Conservation (phyloP, 352 stramenopile species). For the Elongisporangium senticosum region DNA sequence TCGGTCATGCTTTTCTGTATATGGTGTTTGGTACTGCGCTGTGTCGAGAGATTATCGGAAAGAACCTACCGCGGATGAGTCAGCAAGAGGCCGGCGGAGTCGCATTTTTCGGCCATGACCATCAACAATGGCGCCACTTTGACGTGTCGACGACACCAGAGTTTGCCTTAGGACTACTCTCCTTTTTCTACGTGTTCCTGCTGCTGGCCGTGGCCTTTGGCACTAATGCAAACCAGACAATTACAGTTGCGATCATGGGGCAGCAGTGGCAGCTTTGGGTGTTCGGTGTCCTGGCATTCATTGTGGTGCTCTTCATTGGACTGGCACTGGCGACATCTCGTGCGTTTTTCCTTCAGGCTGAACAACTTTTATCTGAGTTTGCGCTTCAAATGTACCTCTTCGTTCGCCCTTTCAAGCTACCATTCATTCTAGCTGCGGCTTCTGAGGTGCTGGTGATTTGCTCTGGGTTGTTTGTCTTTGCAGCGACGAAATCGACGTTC, state of each 20-base stretch:
- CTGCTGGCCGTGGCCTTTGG: conserved; percentile 74
- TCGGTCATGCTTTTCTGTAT: conserved; percentile 74
- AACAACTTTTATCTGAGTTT: conserved; percentile 74
- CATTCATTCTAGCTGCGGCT: conserved; percentile 72
- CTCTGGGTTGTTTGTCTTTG: conserved; percentile 75
- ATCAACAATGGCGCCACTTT: conserved; percentile 52
- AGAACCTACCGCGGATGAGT: conserved; percentile 77
- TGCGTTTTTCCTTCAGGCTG: conserved; percentile 75
- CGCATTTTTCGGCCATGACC: conserved; percentile 81
- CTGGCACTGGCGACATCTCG: conserved; percentile 69
- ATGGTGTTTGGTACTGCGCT: conserved; percentile 76
- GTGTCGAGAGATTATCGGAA: conserved; percentile 76
- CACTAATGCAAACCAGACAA: conserved; percentile 35
- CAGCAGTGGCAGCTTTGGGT: conserved; percentile 80
- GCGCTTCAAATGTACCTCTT: conserved; percentile 74
- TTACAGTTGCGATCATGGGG: conserved; percentile 46
- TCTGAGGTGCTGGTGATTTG: conserved; percentile 81
- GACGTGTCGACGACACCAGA: conserved; percentile 76
- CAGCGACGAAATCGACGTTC: conserved; percentile 69
- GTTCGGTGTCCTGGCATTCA: conserved; percentile 80
- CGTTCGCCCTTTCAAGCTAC: conserved; percentile 47
- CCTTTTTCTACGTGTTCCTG: conserved; percentile 84
- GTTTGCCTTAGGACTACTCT: conserved; percentile 78
- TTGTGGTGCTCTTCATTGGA: conserved; percentile 74
- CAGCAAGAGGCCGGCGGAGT: conserved; percentile 75